A percentile compares a stretch with the other conserved stretches of the same genome.
These are phyloP conservation scores for Mrakia gelida DNA, from an alignment of 768 basidiomycete species.

Conservation along the genomic window DNA sequence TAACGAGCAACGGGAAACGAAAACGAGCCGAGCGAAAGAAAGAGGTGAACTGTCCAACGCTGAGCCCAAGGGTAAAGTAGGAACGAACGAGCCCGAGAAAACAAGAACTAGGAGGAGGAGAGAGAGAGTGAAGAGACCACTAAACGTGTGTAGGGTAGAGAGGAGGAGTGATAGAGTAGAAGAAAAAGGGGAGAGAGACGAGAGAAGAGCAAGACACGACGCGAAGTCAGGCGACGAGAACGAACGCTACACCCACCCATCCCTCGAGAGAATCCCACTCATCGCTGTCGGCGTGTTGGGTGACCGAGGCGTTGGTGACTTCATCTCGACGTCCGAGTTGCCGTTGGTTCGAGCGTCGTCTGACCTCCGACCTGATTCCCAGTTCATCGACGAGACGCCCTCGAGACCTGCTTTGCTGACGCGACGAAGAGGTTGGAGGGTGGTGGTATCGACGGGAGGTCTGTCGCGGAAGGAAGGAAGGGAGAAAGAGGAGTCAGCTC, in stretches of 20 bases:
- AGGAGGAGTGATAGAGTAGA: not conserved
- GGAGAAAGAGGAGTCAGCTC: too few relatives aligned
- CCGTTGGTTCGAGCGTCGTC: not conserved
- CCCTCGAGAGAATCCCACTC: not conserved
- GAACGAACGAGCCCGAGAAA: too few relatives aligned
- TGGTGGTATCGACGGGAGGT: conserved; percentile 81
- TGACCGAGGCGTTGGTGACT: not conserved
- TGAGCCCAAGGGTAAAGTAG: too few relatives aligned
- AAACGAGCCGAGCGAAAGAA: too few relatives aligned
- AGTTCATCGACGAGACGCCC: conserved; percentile 23
- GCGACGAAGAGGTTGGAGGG: conserved; percentile 79
- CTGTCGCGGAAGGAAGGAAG: conserved; percentile 31
- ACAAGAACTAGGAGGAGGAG: too few relatives aligned
- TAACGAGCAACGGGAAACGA: too few relatives aligned
- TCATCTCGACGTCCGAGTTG: conserved; percentile 2
- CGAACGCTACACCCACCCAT: not conserved
- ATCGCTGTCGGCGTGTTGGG: conserved; percentile 1
- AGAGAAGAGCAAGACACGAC: not conserved
- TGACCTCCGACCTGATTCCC: not conserved
- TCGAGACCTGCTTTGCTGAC: conserved; percentile 93
- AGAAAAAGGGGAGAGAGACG: not conserved
- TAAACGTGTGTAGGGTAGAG: too few relatives aligned
- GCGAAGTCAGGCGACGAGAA: not conserved
- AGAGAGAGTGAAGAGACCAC: too few relatives aligned
- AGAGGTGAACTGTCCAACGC: too few relatives aligned